phyloP scores from a whole-genome alignment of 2,329 filamentous ascomycete genomes.

The Rhynchosporium graminicola region DNA sequence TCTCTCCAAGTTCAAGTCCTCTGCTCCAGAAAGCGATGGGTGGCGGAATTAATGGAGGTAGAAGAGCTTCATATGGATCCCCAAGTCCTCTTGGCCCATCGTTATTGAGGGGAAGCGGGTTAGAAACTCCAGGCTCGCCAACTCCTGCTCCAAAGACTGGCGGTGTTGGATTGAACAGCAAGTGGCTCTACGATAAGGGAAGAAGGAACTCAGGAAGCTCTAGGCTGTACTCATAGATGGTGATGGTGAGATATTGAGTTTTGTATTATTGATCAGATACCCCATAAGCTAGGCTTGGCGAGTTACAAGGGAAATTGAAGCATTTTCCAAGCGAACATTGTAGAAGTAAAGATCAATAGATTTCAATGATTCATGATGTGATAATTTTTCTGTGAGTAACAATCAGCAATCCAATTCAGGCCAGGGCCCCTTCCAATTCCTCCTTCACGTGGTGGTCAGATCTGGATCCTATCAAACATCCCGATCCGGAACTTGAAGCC shows the following conservation, averaged over 20 bases:
- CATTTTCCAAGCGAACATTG: conserved; percentile 12
- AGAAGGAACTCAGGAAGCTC: conserved; percentile 43
- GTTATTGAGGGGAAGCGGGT: conserved; percentile 40
- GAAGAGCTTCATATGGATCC: conserved; percentile 65
- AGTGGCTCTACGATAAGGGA: conserved; percentile 91
- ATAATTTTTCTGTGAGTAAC: not conserved
- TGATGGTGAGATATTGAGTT: conserved; percentile 8
- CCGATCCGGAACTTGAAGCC: conserved; percentile 13
- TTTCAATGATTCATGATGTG: not conserved
- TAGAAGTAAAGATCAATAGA: not conserved
- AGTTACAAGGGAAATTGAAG: conserved; percentile 15
- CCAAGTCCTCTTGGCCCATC: conserved; percentile 54
- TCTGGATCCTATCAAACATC: conserved; percentile 8
- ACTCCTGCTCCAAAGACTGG: conserved; percentile 70
- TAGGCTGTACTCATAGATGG: conserved; percentile 34
- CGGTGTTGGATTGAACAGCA: conserved; percentile 81
- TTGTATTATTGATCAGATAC: conserved; percentile 36
- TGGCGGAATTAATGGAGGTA: conserved; percentile 46
- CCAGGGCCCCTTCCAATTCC: not conserved
- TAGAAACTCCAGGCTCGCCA: conserved; percentile 64
- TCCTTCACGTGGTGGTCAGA: conserved; percentile 27
- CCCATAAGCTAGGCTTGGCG: conserved; percentile 23
- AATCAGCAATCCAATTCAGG: not conserved
- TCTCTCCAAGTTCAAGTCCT: conserved; percentile 55
- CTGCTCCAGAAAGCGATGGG: conserved; percentile 69